Evolutionary conservation across 176 grass and related monocot species (phyloP).

Genomic region (Phyllostachys edulis): DNA sequence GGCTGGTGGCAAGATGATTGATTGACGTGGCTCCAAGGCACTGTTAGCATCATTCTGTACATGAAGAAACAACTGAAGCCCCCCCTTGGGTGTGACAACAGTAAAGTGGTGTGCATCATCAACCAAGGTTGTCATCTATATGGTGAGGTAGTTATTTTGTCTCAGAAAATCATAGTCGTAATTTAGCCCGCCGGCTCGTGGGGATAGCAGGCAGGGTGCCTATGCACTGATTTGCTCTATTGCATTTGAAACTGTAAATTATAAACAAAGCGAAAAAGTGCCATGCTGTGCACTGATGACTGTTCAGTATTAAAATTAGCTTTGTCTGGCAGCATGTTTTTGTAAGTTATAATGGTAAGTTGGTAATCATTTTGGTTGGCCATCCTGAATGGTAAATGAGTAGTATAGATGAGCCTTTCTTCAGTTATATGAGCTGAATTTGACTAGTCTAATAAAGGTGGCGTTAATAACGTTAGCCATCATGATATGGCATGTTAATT

Average conservation of each 20-base stretch:
- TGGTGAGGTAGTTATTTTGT: constrained; percentile 23
- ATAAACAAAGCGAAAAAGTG: background rate
- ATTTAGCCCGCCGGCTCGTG: background rate
- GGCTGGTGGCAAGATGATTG: constrained; percentile 38
- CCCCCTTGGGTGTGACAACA: background rate
- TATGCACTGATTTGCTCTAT: background rate
- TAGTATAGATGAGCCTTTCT: background rate
- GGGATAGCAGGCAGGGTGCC: background rate
- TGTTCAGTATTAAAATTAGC: background rate
- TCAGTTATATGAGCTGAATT: background rate
- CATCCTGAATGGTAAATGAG: background rate
- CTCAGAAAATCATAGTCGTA: background rate
- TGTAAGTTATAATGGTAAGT: constrained; percentile 20
- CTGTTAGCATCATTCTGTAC: constrained; percentile 20
- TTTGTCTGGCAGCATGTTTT: background rate
- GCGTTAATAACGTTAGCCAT: background rate
- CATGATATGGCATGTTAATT: background rate
- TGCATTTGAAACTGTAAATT: background rate
- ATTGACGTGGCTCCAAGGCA: constrained; percentile 21
- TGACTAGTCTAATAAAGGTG: background rate
- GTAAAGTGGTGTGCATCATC: background rate
- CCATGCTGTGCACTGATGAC: background rate
- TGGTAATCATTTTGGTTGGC: background rate
- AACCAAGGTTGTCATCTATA: background rate
- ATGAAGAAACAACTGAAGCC: constrained; percentile 38